phyloP scores from a whole-genome alignment of 2,329 filamentous ascomycete genomes.

The Zymoseptoria tritici region DNA sequence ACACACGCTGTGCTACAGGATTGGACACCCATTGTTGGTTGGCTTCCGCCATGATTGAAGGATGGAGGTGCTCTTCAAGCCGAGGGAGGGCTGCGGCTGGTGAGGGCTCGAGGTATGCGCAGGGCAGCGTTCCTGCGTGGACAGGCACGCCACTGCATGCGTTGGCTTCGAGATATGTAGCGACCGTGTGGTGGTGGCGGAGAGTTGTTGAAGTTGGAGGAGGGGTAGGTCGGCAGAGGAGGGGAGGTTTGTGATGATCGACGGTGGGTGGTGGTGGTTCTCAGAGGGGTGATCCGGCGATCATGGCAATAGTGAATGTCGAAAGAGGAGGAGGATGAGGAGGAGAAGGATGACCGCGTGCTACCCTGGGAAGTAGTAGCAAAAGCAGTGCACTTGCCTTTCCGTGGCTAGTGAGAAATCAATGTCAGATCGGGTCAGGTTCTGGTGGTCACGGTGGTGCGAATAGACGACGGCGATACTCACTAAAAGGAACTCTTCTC shows the following conservation, averaged over 20 bases:
- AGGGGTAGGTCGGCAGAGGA: neutral
- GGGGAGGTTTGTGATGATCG: neutral
- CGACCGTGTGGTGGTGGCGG: neutral
- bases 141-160: neutral
- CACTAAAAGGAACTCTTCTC: neutral
- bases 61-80: neutral
- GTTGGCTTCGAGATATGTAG: neutral
- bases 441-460: neutral
- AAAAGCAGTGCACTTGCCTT: neutral
- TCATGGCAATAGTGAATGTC: neutral
- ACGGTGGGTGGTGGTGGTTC: neutral
- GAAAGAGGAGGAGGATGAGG: neutral
- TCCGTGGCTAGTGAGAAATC: neutral
- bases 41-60: constrained; percentile 8
- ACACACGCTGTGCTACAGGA: constrained; percentile 36
- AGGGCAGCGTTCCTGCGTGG: neutral
- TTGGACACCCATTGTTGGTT: constrained; percentile 29
- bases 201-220: neutral
- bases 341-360: neutral
- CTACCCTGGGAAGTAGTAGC: neutral
- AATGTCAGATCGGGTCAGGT: too few species aligned
- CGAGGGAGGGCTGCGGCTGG: neutral
- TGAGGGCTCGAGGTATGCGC: neutral
- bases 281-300: neutral
- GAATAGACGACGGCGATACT: neutral